Percentiles rank a stretch among this genome's conserved stretches.
Evolutionary conservation across 2,329 filamentous ascomycete genomes (phyloP).

Genomic region (Chaetothyriales sp.): DNA sequence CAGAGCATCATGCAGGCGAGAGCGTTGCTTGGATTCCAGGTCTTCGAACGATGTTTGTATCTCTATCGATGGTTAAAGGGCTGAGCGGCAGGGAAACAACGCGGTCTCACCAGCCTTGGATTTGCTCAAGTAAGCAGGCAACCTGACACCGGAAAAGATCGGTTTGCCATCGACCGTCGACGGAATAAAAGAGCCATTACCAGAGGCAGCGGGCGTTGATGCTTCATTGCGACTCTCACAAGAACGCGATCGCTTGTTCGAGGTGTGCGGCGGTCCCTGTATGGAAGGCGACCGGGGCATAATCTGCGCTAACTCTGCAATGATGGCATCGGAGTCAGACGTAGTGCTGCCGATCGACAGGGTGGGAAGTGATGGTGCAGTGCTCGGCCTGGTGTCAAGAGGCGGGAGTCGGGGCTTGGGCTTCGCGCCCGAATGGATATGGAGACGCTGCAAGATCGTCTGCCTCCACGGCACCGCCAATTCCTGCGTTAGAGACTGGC

Average conservation of each 20-base stretch:
- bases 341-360: constrained; percentile 7
- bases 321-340: constrained; percentile 5
- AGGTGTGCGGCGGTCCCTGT: constrained; percentile 8
- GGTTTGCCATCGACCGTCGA: constrained; percentile 2
- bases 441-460: constrained; percentile 15
- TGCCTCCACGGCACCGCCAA: constrained; percentile 6
- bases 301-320: constrained; percentile 13
- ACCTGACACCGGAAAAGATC: constrained; percentile 6
- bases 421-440: constrained; percentile 11
- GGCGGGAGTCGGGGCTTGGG: constrained; percentile 10
- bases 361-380: constrained; percentile 9
- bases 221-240: constrained; percentile 5
- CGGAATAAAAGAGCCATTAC: constrained; percentile 4
- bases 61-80: constrained; percentile 27
- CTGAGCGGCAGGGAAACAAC: background rate
- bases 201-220: constrained; percentile 3
- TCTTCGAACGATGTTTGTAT: constrained; percentile 45
- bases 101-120: constrained; percentile 11
- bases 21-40: constrained; percentile 45
- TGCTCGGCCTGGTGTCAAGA: constrained; percentile 11
- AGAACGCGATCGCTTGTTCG: constrained; percentile 12
- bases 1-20: constrained; percentile 35
- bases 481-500: background rate
- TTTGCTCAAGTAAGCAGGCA: constrained; percentile 16
- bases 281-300: constrained; percentile 13